Base-by-base conservation (phyloP, 176 grass and related monocot genomes). In the Zea luxurians region DNA sequence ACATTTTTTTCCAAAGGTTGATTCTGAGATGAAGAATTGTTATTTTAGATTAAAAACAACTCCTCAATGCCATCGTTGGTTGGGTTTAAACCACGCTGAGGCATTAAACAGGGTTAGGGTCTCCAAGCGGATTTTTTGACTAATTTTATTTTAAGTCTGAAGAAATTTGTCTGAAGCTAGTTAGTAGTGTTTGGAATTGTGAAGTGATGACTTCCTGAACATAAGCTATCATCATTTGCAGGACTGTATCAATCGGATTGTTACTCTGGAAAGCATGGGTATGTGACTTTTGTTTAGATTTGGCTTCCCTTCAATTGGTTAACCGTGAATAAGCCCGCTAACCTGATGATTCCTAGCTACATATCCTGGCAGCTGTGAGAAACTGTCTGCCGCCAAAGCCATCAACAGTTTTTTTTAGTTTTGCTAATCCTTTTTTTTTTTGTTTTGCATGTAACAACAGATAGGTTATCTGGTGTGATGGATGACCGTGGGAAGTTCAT, bases 401-500 rank as follows among this genome's bases (percentile, higher is more conserved):
- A 2, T 10, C 42, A 53, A 10, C 18, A 2, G 66, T 40, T 37
- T 44, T 40, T 37, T 44, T 54, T 63, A 34, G 44, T 69, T 69
- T 4, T 79, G 53, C 79, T 27, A 48, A 1, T 1, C 11, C 2
- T 38, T 17, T 36, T 79, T 40, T 60, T 52, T 38, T 17, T 36
- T 79, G 40, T 60, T 52, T 66, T 20, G 0, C 3, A 11, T 68
- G 75, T 10, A 37, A 73, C 80, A 97, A 73, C 80, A 97, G 95
- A 91, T 48, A 90, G 95, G 75, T 80, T 97, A 82, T 97, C 95
- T 42, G 95, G 95, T 80, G 95, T 94, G 12, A 97, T 94, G 95
- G 95, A 94, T 86, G 95, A 97, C n/a, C 85, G 95, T 79, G 95
- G 95, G 35, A 97, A 97, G 73, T 97, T 90, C 70, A 97, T 97